These are phyloP conservation scores for Nitzschia palea DNA, from an alignment of 108 stramenopile genomes.

Conservation along the genomic window DNA sequence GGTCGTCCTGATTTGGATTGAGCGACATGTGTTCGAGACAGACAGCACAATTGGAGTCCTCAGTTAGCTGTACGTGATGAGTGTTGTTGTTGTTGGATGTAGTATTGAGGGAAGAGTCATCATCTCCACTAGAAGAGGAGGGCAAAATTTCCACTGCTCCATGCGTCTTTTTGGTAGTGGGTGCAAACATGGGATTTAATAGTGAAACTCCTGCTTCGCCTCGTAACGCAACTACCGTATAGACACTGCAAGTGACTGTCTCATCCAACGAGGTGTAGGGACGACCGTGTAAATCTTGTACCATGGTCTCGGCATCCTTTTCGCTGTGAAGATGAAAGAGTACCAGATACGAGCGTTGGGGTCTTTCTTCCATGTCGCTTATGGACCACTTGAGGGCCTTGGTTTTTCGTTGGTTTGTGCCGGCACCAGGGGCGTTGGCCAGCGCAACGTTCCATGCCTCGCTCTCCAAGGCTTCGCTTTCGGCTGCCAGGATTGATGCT, in stretches of 20 bases:
- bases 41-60: conserved; percentile 79
- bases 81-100: neutral
- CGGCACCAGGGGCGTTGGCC: neutral
- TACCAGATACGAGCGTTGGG: conserved; percentile 47
- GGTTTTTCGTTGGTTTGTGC: neutral
- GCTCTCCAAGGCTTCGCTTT: too few relatives aligned
- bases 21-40: conserved; percentile 84
- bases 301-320: conserved; percentile 57
- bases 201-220: conserved; percentile 64
- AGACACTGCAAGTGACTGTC: conserved; percentile 50
- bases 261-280: conserved; percentile 78
- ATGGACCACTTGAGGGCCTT: neutral
- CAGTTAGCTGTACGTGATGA: neutral
- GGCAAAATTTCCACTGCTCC: conserved; percentile 21
- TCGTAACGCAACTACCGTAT: conserved; percentile 53
- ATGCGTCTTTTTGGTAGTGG: conserved; percentile 18
- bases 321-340: conserved; percentile 57
- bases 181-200: conserved; percentile 64
- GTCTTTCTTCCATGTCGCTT: neutral
- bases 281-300: conserved; percentile 59
- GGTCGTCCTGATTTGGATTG: conserved; percentile 7
- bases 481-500: conserved; percentile 5
- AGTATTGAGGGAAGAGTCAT: neutral
- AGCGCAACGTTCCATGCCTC: too few relatives aligned
- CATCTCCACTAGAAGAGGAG: conserved; percentile 25